These are phyloP conservation scores for Neofusicoccum sp. DNA, from an alignment of 2,329 filamentous ascomycete genomes.

Conservation along the genomic window DNA sequence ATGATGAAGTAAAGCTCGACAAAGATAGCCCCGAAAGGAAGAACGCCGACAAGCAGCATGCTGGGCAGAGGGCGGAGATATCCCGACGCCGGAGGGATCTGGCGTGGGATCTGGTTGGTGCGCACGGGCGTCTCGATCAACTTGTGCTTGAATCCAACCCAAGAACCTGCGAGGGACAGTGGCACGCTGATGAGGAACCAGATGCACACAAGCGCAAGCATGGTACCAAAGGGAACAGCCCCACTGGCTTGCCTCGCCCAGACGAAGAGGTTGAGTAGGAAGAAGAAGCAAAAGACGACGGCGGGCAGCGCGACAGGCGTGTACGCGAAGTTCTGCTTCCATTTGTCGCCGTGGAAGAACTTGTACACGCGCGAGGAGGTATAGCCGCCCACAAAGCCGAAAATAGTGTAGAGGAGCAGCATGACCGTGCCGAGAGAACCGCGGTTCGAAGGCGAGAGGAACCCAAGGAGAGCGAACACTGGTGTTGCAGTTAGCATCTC, in stretches of 20 bases:
- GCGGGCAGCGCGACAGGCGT: conserved; percentile 84
- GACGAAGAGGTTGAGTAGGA: conserved; percentile 92
- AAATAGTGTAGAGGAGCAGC: conserved; percentile 87
- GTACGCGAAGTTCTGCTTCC: conserved; percentile 89
- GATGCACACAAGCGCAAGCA: conserved; percentile 88
- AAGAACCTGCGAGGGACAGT: conserved; percentile 83
- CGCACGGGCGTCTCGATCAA: conserved; percentile 77
- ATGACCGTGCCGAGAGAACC: conserved; percentile 91
- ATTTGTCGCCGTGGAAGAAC: conserved; percentile 83
- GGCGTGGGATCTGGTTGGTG: conserved; percentile 96
- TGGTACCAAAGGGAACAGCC: conserved; percentile 93
- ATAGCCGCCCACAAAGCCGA: conserved; percentile 91
- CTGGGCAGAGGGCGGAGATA: conserved; percentile 86
- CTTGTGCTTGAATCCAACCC: conserved; percentile 78
- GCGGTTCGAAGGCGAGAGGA: conserved; percentile 92
- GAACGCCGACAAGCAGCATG: conserved; percentile 85
- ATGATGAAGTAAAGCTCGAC: conserved; percentile 99
- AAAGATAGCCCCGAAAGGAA: conserved; percentile 95
- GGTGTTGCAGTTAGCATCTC: conserved; percentile 20
- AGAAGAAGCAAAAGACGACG: conserved; percentile 83
- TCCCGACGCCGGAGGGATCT: conserved; percentile 80
- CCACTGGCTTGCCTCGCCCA: conserved; percentile 92
- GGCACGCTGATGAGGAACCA: conserved; percentile 98
- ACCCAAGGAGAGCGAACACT: conserved; percentile 86
- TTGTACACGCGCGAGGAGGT: conserved; percentile 90